Conservation (phyloP, 805 yeast species). For the Zygosaccharomyces kombuchaensis region DNA sequence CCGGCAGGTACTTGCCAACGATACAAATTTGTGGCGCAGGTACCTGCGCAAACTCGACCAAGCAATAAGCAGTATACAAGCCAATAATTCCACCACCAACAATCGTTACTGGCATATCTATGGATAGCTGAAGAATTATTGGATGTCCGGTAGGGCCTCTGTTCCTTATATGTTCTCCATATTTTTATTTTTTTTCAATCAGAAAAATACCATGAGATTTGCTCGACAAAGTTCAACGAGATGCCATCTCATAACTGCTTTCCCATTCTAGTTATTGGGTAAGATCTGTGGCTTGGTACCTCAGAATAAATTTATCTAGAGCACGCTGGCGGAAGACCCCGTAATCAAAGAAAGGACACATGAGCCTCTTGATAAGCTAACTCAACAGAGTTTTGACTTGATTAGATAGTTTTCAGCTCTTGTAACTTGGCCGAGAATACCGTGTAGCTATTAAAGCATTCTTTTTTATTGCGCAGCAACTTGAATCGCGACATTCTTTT, state of each 20-base stretch:
- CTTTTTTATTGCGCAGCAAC: neutral
- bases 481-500: neutral
- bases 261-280: neutral
- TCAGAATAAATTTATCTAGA: neutral
- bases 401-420: neutral
- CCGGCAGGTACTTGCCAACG: conserved; percentile 66
- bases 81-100: conserved; percentile 65
- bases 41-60: conserved; percentile 42
- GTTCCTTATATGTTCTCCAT: too few relatives aligned
- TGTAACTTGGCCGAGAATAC: neutral
- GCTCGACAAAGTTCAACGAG: too few relatives aligned
- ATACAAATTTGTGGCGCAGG: conserved; percentile 46
- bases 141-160: neutral
- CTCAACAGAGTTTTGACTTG: neutral
- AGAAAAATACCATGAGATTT: too few relatives aligned
- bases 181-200: too few relatives aligned
- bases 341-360: neutral
- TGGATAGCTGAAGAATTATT: neutral
- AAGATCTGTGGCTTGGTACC: neutral
- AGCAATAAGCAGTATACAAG: conserved; percentile 53
- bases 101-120: conserved; percentile 14
- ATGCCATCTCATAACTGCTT: neutral
- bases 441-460: neutral
- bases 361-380: neutral
- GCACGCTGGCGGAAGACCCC: neutral